Conservation (phyloP, 164 flowering plant genomes). For the Macadamia tetraphylla region DNA sequence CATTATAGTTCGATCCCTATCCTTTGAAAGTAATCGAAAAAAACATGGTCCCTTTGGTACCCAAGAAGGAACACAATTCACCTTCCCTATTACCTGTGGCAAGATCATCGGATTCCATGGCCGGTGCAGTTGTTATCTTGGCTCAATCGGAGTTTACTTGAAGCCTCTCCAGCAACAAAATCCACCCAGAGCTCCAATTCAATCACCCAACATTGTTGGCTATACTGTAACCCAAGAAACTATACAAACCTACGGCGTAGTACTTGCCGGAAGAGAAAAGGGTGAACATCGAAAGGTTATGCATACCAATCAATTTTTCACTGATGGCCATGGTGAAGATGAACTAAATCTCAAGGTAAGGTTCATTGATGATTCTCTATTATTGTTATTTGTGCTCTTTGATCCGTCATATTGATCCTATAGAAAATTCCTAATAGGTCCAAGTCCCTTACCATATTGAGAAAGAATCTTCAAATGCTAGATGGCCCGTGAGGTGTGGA, state of each 20-base stretch:
- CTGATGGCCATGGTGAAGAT: slow-evolving; percentile 3
- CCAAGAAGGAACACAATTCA: slow-evolving; percentile 53
- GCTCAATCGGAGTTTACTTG: slow-evolving; percentile 63
- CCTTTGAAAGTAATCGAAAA: slow-evolving; percentile 52
- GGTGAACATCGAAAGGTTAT: slow-evolving; percentile 17
- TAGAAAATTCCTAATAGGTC: not conserved
- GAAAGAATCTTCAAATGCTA: slow-evolving; percentile 19
- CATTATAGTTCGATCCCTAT: slow-evolving; percentile 46
- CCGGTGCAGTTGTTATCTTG: slow-evolving; percentile 47
- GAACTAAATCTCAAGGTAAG: slow-evolving; percentile 26
- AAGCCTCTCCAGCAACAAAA: slow-evolving; percentile 30
- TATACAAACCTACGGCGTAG: slow-evolving; percentile 36
- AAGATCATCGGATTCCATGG: slow-evolving; percentile 84
- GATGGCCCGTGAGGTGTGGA: slow-evolving; percentile 45
- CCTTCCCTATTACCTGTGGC: slow-evolving; percentile 38
- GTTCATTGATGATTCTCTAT: too few relatives aligned
- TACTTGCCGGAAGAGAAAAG: slow-evolving; percentile 48
- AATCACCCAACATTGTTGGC: slow-evolving; percentile 14
- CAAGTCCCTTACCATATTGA: not conserved
- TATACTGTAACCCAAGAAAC: slow-evolving; percentile 57
- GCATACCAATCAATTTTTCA: slow-evolving; percentile 17
- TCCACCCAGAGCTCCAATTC: slow-evolving; percentile 19
- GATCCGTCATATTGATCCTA: too few relatives aligned
- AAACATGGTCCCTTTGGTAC: slow-evolving; percentile 71
- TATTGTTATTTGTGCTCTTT: too few relatives aligned